Conservation (phyloP, 2,329 filamentous ascomycete genomes). For the Corynespora cassiicola region DNA sequence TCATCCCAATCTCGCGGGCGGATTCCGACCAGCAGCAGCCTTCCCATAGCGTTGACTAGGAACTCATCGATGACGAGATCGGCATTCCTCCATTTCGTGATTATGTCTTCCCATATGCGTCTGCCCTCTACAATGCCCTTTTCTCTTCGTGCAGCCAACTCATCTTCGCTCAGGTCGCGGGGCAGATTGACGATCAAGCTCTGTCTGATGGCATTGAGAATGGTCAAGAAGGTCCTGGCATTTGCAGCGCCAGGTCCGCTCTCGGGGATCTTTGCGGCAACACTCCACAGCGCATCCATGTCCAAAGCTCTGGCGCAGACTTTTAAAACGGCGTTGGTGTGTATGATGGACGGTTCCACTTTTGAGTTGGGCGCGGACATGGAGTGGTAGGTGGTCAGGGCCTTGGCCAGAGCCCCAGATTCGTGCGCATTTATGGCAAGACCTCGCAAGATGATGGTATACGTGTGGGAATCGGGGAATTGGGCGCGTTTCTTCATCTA, state of each 20-base stretch:
- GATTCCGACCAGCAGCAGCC: slow-evolving; percentile 71
- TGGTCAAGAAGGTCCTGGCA: slow-evolving; percentile 77
- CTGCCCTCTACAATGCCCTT: slow-evolving; percentile 70
- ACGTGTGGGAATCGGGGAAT: slow-evolving; percentile 81
- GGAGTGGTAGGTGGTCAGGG: slow-evolving; percentile 77
- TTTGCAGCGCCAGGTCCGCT: slow-evolving; percentile 69
- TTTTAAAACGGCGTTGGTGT: slow-evolving; percentile 86
- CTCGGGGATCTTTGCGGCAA: slow-evolving; percentile 75
- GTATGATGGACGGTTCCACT: slow-evolving; percentile 76
- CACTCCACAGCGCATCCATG: slow-evolving; percentile 79
- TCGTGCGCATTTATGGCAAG: slow-evolving; percentile 67
- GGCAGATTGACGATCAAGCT: slow-evolving; percentile 33
- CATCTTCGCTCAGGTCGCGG: slow-evolving; percentile 32
- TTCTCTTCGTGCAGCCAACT: slow-evolving; percentile 35
- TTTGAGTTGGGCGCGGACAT: slow-evolving; percentile 69
- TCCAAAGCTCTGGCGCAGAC: slow-evolving; percentile 78
- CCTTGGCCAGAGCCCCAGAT: slow-evolving; percentile 68
- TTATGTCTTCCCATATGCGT: slow-evolving; percentile 80
- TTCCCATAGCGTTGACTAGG: slow-evolving; percentile 81
- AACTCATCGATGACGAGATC: slow-evolving; percentile 76
- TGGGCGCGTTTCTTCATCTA: slow-evolving; percentile 93
- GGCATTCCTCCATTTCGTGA: slow-evolving; percentile 76
- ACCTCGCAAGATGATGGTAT: slow-evolving; percentile 81
- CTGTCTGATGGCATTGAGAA: slow-evolving; percentile 74
- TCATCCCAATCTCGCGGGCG: slow-evolving; percentile 70